Conservation (phyloP, 225 moss, liverwort and hornwort species). For the Sphagnum contortum region DNA sequence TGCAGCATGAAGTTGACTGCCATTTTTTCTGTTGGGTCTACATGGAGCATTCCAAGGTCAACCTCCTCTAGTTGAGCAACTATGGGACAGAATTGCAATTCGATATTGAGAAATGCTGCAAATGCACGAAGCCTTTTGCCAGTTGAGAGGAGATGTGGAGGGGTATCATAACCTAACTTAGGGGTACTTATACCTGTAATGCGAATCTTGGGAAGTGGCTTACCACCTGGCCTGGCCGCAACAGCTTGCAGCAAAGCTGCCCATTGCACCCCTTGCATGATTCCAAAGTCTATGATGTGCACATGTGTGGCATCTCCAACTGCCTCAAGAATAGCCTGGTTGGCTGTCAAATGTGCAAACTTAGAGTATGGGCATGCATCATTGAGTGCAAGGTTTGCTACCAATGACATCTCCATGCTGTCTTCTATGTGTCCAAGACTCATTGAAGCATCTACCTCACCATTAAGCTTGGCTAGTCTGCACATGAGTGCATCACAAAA, state of each 20-base stretch:
- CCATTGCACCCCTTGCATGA: slow-evolving; percentile 64
- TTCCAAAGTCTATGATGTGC: slow-evolving; percentile 65
- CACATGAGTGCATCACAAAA: slow-evolving; percentile 51
- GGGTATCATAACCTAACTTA: slow-evolving; percentile 15
- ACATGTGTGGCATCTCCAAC: slow-evolving; percentile 38
- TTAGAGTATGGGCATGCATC: slow-evolving; percentile 69
- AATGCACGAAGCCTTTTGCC: slow-evolving; percentile 35
- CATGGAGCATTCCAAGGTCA: slow-evolving; percentile 18
- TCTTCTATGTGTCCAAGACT: slow-evolving; percentile 15
- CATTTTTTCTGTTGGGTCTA: slow-evolving; percentile 23
- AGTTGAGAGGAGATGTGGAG: slow-evolving; percentile 27
- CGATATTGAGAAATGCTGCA: slow-evolving; percentile 34
- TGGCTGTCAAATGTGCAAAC: slow-evolving; percentile 66
- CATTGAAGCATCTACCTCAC: slow-evolving; percentile 11
- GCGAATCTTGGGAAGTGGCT: slow-evolving; percentile 31
- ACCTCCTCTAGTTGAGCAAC: slow-evolving; percentile 31
- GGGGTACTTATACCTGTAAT: slow-evolving; percentile 52
- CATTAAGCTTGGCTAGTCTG: slow-evolving; percentile 20
- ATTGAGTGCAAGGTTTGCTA: slow-evolving; percentile 47
- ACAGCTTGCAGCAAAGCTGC: slow-evolving; percentile 60
- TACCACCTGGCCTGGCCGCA: slow-evolving; percentile 40
- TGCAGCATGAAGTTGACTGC: slow-evolving; percentile 60
- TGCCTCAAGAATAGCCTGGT: slow-evolving; percentile 62
- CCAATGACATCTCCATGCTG: slow-evolving; percentile 24
- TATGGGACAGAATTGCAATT: slow-evolving; percentile 50